Evolutionary conservation across 257 asterid species (phyloP), one percentile per base, ranked within the genome.

Genomic region (Eustoma russellianum): DNA sequence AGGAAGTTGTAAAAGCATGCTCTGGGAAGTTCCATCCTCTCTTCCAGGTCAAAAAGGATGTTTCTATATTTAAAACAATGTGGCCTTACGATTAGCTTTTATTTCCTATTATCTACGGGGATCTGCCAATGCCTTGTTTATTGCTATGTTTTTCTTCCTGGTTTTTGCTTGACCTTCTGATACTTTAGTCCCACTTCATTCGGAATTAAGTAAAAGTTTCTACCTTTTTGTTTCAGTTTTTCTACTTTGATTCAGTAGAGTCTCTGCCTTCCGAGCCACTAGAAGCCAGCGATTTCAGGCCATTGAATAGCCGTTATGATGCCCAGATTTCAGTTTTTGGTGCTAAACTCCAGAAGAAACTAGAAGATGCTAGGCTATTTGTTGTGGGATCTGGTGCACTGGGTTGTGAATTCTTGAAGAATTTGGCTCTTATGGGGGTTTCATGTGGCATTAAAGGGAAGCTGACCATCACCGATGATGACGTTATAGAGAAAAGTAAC

Each of bases 1-100:
- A 89, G 83, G 97, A 89, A 74, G 87, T 89, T 71, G 54, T 89
- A 77, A 89, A 89, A 81, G 97, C 97, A 41, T 89, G 97, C 83
- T 83, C 97, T 57, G 95, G 95, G 64, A 89, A 89, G 75, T 89
- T 89, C 62, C 95, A 89, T 71, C 95, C 97, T 5, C 89, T 89
- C 40, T 79, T 77, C 57, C 97, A 89, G 95, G 97, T 89, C 41
- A 52, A 54, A 7, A 49, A 34, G 38, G 54, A 38, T 35, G 14
- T n/a, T 40, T 40, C 15, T 18, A 6, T 13, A 44, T 53, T 56
- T 28, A n/a, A 50, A 19, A 13, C n/a, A 18, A 10, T 4, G 17
- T 53, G 33, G 13, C 16, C 53, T 10, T 24, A 24, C 2, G 41
- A 43, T 9, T 41, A 17, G 2, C 11, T 15, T 35, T 43, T 11